A percentile compares a stretch with the other conserved stretches of the same genome.
Conservation (phyloP, 2,329 filamentous ascomycete genomes). For the Fusarium sp. region DNA sequence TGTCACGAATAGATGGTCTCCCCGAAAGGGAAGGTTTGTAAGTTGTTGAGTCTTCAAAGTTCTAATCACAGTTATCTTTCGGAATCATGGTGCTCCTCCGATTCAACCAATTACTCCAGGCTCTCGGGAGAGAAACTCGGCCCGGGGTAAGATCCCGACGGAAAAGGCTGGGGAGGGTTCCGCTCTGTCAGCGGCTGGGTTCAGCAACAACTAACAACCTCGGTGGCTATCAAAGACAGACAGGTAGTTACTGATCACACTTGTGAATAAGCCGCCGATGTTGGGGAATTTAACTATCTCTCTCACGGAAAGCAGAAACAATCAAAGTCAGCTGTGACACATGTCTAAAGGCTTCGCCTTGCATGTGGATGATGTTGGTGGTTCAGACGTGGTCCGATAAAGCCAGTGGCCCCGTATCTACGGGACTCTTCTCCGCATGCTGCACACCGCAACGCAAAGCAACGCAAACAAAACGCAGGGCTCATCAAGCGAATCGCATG, state of each 20-base stretch:
- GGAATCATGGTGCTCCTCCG: neutral
- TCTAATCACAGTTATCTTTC: neutral
- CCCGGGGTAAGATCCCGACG: slow-evolving; percentile 33
- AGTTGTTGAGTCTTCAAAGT: slow-evolving; percentile 9
- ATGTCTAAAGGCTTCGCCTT: slow-evolving; percentile 5
- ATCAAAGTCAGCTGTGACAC: slow-evolving; percentile 7
- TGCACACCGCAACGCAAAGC: slow-evolving; percentile 36
- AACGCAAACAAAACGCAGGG: slow-evolving; percentile 28
- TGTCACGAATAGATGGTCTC: slow-evolving; percentile 5
- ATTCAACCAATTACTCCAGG: slow-evolving; percentile 1
- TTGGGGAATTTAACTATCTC: neutral
- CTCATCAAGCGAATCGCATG: slow-evolving; percentile 23
- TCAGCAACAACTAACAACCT: slow-evolving; percentile 2
- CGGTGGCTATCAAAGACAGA: neutral
- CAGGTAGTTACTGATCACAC: neutral
- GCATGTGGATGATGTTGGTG: slow-evolving; percentile 4
- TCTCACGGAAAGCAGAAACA: neutral
- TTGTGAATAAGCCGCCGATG: too few relatives aligned
- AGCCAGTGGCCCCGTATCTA: slow-evolving; percentile 19
- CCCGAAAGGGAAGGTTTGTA: slow-evolving; percentile 22
- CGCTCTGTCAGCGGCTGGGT: slow-evolving; percentile 10
- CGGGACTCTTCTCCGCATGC: slow-evolving; percentile 28
- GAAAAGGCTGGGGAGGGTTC: slow-evolving; percentile 13
- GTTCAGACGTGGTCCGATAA: slow-evolving; percentile 37
- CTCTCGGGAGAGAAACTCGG: slow-evolving; percentile 29